Conservation (phyloP, 2,329 filamentous ascomycete species). For the Venturia aucupariae region DNA sequence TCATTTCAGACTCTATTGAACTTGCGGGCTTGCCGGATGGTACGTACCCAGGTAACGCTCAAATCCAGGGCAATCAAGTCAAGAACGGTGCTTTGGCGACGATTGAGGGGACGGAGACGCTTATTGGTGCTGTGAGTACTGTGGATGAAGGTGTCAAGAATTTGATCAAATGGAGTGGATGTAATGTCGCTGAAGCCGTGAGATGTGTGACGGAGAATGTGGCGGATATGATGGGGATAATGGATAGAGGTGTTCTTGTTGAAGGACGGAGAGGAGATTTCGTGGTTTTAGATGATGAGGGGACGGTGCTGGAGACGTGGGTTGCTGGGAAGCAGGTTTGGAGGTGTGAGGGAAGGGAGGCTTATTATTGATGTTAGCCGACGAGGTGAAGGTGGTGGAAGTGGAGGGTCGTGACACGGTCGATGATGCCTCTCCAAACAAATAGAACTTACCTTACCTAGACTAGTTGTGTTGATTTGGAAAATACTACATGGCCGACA, state of each 20-base stretch:
- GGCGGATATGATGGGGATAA: constrained; percentile 38
- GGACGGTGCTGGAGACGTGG: constrained; percentile 43
- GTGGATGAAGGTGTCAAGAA: constrained; percentile 44
- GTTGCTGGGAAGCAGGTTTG: constrained; percentile 39
- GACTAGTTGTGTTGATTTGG: no score
- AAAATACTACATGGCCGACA: no score
- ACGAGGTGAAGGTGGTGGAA: no score
- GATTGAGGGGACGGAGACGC: constrained; percentile 44
- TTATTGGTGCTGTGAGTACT: constrained; percentile 44
- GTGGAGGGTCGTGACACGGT: no score
- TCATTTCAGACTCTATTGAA: constrained; percentile 47
- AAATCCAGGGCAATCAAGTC: constrained; percentile 41
- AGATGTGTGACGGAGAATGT: constrained; percentile 43
- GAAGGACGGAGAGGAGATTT: constrained; percentile 41
- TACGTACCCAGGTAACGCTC: constrained; percentile 41
- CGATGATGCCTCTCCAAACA: no score
- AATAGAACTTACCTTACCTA: no score
- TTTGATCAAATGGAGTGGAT: constrained; percentile 38
- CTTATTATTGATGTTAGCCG: constrained; percentile 1
- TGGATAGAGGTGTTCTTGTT: constrained; percentile 33
- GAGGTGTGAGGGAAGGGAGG: constrained; percentile 17
- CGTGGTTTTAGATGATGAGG: constrained; percentile 37
- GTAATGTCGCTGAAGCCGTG: constrained; percentile 39
- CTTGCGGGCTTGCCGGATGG: constrained; percentile 44
- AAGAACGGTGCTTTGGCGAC: constrained; percentile 42